A percentile compares a stretch with the other conserved stretches of the same genome.
Evolutionary conservation across 2,329 filamentous ascomycete genomes (phyloP).

Genomic region (Ophiostoma tasmaniense): DNA sequence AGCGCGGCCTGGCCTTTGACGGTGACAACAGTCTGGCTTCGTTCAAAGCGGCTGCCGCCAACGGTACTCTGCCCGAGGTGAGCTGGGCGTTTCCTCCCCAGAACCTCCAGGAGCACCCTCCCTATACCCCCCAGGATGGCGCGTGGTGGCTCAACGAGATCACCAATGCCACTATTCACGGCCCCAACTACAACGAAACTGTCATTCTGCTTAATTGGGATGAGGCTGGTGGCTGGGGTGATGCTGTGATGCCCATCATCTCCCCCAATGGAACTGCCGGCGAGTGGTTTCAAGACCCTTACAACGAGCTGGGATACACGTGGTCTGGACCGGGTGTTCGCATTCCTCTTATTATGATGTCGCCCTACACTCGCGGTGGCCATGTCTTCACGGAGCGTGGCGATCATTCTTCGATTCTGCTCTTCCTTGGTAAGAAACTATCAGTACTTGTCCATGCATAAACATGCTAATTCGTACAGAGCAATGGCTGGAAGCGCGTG

Average conservation of each 20-base stretch:
- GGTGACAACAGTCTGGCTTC: constrained; percentile 33
- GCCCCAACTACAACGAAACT: constrained; percentile 40
- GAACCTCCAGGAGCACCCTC: constrained; percentile 46
- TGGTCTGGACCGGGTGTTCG: constrained; percentile 35
- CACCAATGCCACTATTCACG: constrained; percentile 40
- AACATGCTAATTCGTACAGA: constrained; percentile 21
- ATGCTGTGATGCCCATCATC: constrained; percentile 45
- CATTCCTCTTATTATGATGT: constrained; percentile 47
- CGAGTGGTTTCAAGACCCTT: constrained; percentile 42
- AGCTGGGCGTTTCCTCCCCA: constrained; percentile 44
- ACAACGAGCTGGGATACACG: constrained; percentile 32
- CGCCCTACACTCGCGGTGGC: constrained; percentile 45
- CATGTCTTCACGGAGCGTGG: constrained; percentile 46
- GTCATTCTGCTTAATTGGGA: constrained; percentile 43
- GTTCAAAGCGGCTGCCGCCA: constrained; percentile 42
- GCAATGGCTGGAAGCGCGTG: constrained; percentile 25
- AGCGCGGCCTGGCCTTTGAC: constrained; percentile 39
- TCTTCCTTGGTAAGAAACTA: constrained; percentile 32
- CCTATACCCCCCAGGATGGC: constrained; percentile 44
- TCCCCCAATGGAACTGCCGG: constrained; percentile 40
- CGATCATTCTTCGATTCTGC: constrained; percentile 47
- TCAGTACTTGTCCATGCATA: too few relatives aligned
- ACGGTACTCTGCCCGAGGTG: constrained; percentile 43
- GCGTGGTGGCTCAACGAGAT: constrained; percentile 47
- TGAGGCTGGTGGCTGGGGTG: constrained; percentile 47